Evolutionary conservation across 2,329 filamentous ascomycete genomes (phyloP).

Genomic region (Clarireedia hainanense): DNA sequence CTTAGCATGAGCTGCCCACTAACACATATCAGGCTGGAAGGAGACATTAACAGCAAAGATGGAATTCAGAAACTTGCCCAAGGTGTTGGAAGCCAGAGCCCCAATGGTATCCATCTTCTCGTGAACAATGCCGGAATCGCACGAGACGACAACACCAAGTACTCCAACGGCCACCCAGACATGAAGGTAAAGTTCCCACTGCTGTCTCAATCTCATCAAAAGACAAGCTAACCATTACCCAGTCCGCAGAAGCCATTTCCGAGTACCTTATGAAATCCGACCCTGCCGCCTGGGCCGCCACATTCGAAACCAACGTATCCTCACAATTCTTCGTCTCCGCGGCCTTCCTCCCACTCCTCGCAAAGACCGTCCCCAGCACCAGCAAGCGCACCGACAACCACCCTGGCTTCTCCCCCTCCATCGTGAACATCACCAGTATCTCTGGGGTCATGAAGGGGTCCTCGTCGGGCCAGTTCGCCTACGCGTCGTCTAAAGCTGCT

Average conservation of each 20-base stretch:
- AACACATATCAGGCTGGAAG: constrained; percentile 31
- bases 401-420: constrained; percentile 14
- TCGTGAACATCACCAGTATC: constrained; percentile 13
- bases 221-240: not conserved
- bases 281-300: constrained; percentile 53
- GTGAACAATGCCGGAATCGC: constrained; percentile 49
- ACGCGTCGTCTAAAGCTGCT: constrained; percentile 37
- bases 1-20: not conserved
- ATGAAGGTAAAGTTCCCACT: constrained; percentile 29
- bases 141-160: constrained; percentile 43
- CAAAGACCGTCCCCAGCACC: constrained; percentile 25
- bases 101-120: constrained; percentile 48
- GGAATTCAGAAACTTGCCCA: constrained; percentile 37
- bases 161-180: constrained; percentile 40
- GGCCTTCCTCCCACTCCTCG: constrained; percentile 49
- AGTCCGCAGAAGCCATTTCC: constrained; percentile 37
- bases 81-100: constrained; percentile 26
- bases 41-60: constrained; percentile 51
- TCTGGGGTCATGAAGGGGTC: constrained; percentile 16
- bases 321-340: constrained; percentile 55
- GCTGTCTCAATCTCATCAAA: not conserved
- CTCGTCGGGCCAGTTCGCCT: constrained; percentile 16
- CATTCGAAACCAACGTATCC: constrained; percentile 68
- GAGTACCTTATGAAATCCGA: constrained; percentile 42
- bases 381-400: constrained; percentile 34